Evolutionary conservation across 2,329 filamentous ascomycete species (phyloP), one percentile per base, ranked within the genome.

Genomic region (Penicillium sp.): DNA sequence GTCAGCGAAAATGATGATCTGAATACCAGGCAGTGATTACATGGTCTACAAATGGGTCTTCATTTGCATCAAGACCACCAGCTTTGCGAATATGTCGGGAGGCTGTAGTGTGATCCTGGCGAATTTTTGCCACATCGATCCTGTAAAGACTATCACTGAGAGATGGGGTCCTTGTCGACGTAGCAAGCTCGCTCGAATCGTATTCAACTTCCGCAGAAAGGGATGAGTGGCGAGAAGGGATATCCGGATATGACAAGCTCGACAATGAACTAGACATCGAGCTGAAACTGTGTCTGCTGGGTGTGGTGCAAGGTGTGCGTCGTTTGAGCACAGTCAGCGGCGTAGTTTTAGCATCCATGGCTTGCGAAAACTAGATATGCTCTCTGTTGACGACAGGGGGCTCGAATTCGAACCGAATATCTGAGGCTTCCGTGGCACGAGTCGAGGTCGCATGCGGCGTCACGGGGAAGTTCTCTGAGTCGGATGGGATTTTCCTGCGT

Each of bases 291-390:
- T 34, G 18, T 60, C 39, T 55, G 19, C 41, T 55, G 19, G 30
- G 9, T 27, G 14, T 23, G 19, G 48, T 51, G 48, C 23, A 56
- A 26, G 45, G 46, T 42, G 47, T 14, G 14, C 40, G 40, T 35
- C 26, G n/a, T 64, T 82, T 84, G 62, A 77, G 66, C 62, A 84
- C 80, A 38, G 78, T 76, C 32, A 84, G 66, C 10, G 82, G 82
- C 30, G 73, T 73, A 16, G 80, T 77, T 52, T 41, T 62, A 38
- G 65, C 52, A 47, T 68, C 64, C 58, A 71, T 69, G 39, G 26
- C 36, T 47, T 26, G 46, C 16, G 10, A 46, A 53, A 55, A n/a
- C 53, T 65, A 69, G 16, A 67, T 55, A 34, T 66, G 61, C 30
- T 68, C 64, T 27, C 51, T 57, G 35, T 53, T 50, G 18, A 50